These are phyloP conservation scores for Boletus sp. DNA, from an alignment of 768 basidiomycete species.

Conservation along the genomic window DNA sequence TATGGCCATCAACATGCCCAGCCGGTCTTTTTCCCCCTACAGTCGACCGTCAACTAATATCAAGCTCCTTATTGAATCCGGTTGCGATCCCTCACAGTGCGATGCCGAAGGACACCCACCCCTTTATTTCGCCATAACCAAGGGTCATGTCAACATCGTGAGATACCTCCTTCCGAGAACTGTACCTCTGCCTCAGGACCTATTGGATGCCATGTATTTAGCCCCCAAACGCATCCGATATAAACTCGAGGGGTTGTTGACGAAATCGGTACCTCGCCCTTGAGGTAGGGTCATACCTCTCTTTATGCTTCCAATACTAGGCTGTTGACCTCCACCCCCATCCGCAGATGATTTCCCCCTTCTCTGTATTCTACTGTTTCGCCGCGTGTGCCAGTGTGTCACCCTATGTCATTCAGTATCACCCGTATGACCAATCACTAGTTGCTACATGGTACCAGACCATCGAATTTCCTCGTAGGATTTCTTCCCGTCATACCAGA, in stretches of 20 bases:
- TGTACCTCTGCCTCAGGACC: background rate
- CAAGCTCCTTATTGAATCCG: background rate
- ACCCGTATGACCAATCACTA: no score
- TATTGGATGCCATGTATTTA: background rate
- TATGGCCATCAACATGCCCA: background rate
- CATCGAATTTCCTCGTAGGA: no score
- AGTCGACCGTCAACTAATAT: background rate
- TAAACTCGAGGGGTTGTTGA: background rate
- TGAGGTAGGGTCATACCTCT: background rate
- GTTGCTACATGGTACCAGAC: no score
- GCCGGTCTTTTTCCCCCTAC: background rate
- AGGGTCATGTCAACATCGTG: background rate
- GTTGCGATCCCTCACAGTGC: conserved; percentile 3
- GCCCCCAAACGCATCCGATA: background rate
- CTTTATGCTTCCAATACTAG: background rate
- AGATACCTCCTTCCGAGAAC: background rate
- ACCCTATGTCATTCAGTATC: no score
- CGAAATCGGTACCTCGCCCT: background rate
- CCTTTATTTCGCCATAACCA: background rate
- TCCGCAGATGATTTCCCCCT: background rate
- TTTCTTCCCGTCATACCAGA: no score
- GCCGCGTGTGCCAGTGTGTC: no score
- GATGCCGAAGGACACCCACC: background rate
- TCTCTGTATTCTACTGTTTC: background rate
- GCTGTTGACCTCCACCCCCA: background rate